phyloP scores from a whole-genome alignment of 257 asterid species.

The Penstemon newberryi region DNA sequence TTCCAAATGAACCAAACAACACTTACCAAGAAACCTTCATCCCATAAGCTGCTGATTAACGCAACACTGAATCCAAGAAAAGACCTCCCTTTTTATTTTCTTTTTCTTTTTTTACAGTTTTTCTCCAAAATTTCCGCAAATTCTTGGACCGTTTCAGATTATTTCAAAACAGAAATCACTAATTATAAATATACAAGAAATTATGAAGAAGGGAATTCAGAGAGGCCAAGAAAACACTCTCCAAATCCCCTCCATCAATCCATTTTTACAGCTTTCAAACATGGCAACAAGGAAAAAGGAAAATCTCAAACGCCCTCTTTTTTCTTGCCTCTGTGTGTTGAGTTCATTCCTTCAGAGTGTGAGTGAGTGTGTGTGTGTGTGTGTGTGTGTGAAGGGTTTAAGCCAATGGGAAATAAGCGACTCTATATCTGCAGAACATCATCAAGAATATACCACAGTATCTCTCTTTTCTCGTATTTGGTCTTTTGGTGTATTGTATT shows the following conservation, averaged over 20 bases:
- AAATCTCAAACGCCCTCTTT: not conserved
- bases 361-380: slow-evolving; percentile 7
- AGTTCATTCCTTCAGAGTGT: slow-evolving; percentile 23
- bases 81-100: not conserved
- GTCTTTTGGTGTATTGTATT: not conserved
- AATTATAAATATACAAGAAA: not conserved
- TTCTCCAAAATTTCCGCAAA: slow-evolving; percentile 1
- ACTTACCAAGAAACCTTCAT: slow-evolving; percentile 17
- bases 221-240: slow-evolving; percentile 76
- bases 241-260: slow-evolving; percentile 72
- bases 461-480: slow-evolving; percentile 27
- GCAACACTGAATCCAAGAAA: slow-evolving; percentile 22
- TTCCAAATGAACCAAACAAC: slow-evolving; percentile 7
- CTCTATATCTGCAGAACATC: slow-evolving; percentile 24
- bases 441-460: slow-evolving; percentile 60
- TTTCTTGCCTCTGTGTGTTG: slow-evolving; percentile 13
- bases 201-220: slow-evolving; percentile 55
- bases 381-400: slow-evolving; percentile 21
- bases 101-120: slow-evolving; percentile 13
- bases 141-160: not conserved
- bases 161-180: not conserved
- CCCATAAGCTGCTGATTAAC: slow-evolving; percentile 27
- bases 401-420: slow-evolving; percentile 20
- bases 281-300: slow-evolving; percentile 35
- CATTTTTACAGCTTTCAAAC: slow-evolving; percentile 55